Conservation (phyloP, 805 yeast genomes). For the Zygosaccharomyces gambellarensis region DNA sequence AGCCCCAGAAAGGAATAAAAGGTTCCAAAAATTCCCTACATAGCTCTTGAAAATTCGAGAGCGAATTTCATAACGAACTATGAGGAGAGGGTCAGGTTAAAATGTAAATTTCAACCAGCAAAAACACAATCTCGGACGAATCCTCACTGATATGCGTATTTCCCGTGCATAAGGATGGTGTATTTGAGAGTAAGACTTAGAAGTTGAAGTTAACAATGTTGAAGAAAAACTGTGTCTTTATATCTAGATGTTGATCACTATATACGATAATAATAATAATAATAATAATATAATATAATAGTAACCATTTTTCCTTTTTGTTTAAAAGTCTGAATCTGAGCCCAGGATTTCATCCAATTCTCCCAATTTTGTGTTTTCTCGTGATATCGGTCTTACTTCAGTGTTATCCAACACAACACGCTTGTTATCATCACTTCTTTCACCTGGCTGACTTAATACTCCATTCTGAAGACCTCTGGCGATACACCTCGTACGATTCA, state of each 20-base stretch:
- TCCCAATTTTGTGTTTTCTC: slow-evolving; percentile 1
- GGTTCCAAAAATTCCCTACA: slow-evolving; percentile 75
- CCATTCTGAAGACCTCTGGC: slow-evolving; percentile 21
- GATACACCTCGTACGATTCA: slow-evolving; percentile 28
- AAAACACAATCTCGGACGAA: slow-evolving; percentile 99
- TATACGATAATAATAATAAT: neutral
- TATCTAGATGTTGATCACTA: neutral
- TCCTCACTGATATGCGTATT: slow-evolving; percentile 99
- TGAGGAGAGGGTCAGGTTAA: slow-evolving; percentile 85
- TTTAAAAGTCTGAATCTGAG: slow-evolving; percentile 28
- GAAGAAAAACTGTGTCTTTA: neutral
- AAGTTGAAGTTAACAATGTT: neutral
- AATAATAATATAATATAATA: no score
- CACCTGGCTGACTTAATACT: neutral
- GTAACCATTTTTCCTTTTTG: neutral
- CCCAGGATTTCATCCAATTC: slow-evolving; percentile 20
- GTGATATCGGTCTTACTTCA: neutral
- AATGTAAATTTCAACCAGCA: slow-evolving; percentile 98
- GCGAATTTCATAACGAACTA: slow-evolving; percentile 40
- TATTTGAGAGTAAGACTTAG: slow-evolving; percentile 8
- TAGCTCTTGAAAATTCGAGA: slow-evolving; percentile 37
- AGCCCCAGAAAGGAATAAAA: slow-evolving; percentile 1
- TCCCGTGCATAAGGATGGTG: slow-evolving; percentile 99
- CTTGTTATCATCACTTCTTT: neutral
- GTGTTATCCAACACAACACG: neutral